Evolutionary conservation across 1,284 basidiomycete species (phyloP), one percentile per base, ranked within the genome.

Genomic region (Sporisorium graminicola): DNA sequence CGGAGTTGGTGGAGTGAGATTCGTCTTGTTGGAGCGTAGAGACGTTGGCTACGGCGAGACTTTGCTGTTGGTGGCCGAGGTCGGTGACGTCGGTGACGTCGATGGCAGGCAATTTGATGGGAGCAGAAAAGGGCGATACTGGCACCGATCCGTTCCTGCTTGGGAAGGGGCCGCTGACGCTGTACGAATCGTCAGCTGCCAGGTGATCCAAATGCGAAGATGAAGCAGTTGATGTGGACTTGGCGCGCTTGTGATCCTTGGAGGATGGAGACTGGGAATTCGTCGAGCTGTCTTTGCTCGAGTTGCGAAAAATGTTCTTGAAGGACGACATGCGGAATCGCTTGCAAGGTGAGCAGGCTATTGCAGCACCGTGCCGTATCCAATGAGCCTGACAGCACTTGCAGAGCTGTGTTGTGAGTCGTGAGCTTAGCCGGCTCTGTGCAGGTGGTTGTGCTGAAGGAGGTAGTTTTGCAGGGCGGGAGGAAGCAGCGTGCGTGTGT

Each of bases 291-390:
- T 70, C 64, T 47, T 65, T 71, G 59, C 47, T 66, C 54, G 27
- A 58, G 40, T 55, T 66, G 31, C 68, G 68, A 65, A 76, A 75
- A 50, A 76, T 70, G 61, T 71, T 76, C 42, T 68, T 76, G 58
- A 76, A 71, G 14, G 72, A 49, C 27, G 73, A 71, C 73, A 76
- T 76, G 33, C 46, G 63, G 44, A 18, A 27, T 42, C 24, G 22
- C 20, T 24, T 55, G 35, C 29, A 47, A n/a, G 31, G 22, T 18
- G 49, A 24, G 31, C 22, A n/a, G 55, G 37, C 37, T 40, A 18
- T 18, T 18, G 37, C n/a, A 43, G 40, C 40, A 43, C 18, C 6
- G 40, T 8, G 40, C 40, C 40, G n/a, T 43, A 6, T 3, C 12
- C 8, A 40, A 18, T 40, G 37, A 40, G 37, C 2, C 5, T 40